Evolutionary conservation across 1,139 yeast species (phyloP).

Genomic region (Sugiyamaella neomexicana): DNA sequence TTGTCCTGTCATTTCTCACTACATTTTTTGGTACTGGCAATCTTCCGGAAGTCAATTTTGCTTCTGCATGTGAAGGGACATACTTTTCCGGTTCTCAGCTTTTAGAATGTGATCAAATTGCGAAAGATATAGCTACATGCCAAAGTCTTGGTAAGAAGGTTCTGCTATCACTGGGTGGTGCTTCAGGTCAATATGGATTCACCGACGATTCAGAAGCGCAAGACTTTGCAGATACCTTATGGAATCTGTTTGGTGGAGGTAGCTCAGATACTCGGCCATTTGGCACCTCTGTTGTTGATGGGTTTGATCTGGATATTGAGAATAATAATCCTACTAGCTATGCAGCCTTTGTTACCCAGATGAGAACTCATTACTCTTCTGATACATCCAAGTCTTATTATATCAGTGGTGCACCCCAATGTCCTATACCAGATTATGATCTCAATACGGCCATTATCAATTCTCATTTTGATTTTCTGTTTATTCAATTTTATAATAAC

Average conservation of each 20-base stretch:
- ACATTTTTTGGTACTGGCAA: slow-evolving; percentile 52
- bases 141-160: slow-evolving; percentile 77
- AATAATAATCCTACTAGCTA: slow-evolving; percentile 53
- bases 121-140: slow-evolving; percentile 72
- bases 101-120: slow-evolving; percentile 41
- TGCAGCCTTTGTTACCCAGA: slow-evolving; percentile 49
- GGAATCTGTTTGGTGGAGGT: slow-evolving; percentile 87
- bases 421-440: slow-evolving; percentile 86
- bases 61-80: slow-evolving; percentile 50
- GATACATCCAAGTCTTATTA: slow-evolving; percentile 55
- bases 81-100: slow-evolving; percentile 35
- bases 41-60: slow-evolving; percentile 62
- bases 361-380: slow-evolving; percentile 55
- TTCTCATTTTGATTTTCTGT: slow-evolving; percentile 75
- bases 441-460: slow-evolving; percentile 64
- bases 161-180: slow-evolving; percentile 87
- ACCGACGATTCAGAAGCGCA: slow-evolving; percentile 58
- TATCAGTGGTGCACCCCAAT: slow-evolving; percentile 92
- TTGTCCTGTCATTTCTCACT: slow-evolving; percentile 67
- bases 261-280: slow-evolving; percentile 64
- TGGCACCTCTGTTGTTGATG: slow-evolving; percentile 61
- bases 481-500: slow-evolving; percentile 91
- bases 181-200: slow-evolving; percentile 76
- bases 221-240: slow-evolving; percentile 67
- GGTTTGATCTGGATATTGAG: slow-evolving; percentile 73